phyloP scores from a whole-genome alignment of 306 rosid genomes.

The Coriaria nepalensis region DNA sequence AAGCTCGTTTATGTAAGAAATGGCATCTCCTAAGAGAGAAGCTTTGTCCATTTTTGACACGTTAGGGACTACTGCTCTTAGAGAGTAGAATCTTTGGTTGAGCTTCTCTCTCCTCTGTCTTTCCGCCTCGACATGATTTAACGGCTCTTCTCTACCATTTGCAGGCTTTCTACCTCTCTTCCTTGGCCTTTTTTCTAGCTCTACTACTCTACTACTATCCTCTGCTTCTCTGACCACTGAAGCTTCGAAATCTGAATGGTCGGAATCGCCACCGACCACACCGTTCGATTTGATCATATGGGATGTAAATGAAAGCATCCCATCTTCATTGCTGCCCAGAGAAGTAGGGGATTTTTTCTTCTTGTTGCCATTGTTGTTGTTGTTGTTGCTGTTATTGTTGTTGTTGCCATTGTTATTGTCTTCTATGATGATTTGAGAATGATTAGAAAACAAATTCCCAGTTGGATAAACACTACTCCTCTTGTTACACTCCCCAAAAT shows the following conservation, averaged over 20 bases:
- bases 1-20: constrained; percentile 71
- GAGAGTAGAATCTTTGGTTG: constrained; percentile 84
- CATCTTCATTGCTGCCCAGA: constrained; percentile 66
- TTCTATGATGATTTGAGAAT: constrained; percentile 29
- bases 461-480: constrained; percentile 24
- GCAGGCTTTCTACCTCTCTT: constrained; percentile 92
- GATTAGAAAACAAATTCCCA: constrained; percentile 35
- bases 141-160: constrained; percentile 85
- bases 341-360: constrained; percentile 65
- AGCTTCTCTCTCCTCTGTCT: constrained; percentile 87
- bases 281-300: constrained; percentile 52
- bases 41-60: constrained; percentile 99
- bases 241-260: constrained; percentile 85
- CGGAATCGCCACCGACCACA: constrained; percentile 37
- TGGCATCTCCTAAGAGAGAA: constrained; percentile 78
- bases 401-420: constrained; percentile 20
- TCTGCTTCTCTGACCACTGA: constrained; percentile 68
- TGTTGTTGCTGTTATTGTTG: constrained; percentile 13
- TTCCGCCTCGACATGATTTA: constrained; percentile 93
- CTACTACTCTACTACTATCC: constrained; percentile 45
- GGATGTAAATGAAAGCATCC: constrained; percentile 85
- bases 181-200: constrained; percentile 82
- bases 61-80: constrained; percentile 86
- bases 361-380: constrained; percentile 6
- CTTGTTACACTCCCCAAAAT: constrained; percentile 52